phyloP scores from a whole-genome alignment of 352 stramenopile species.

The Pythium apleroticum region DNA sequence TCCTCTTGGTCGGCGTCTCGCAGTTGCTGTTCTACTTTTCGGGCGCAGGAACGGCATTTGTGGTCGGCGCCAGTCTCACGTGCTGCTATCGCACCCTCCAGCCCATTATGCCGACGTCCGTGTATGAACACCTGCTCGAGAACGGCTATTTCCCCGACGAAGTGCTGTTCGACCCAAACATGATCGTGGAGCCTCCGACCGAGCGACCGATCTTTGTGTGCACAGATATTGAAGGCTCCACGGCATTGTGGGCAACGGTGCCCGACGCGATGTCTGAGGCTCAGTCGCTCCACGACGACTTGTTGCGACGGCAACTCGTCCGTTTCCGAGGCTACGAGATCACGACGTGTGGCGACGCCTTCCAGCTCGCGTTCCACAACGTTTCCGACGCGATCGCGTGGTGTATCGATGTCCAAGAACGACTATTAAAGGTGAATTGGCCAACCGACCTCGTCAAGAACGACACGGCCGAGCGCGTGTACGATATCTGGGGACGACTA shows the following conservation, averaged over 20 bases:
- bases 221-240: conserved; percentile 83
- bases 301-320: conserved; percentile 53
- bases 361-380: conserved; percentile 77
- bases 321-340: conserved; percentile 78
- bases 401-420: conserved; percentile 65
- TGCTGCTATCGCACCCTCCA: conserved; percentile 64
- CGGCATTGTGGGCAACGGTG: conserved; percentile 53
- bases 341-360: conserved; percentile 73
- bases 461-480: conserved; percentile 40
- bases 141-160: conserved; percentile 54
- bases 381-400: conserved; percentile 64
- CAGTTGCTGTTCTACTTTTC: conserved; percentile 66
- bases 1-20: conserved; percentile 45
- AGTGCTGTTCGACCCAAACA: conserved; percentile 19
- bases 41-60: conserved; percentile 52
- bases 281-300: conserved; percentile 71
- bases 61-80: conserved; percentile 58
- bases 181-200: conserved; percentile 44
- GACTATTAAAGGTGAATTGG: conserved; percentile 62
- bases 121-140: conserved; percentile 68
- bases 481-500: conserved; percentile 55
- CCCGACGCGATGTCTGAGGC: conserved; percentile 57
- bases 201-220: conserved; percentile 71
- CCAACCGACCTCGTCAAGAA: conserved; percentile 45
- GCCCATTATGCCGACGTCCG: conserved; percentile 53